Conservation (phyloP, 202 grass and related monocot genomes). For the Setaria viridis region DNA sequence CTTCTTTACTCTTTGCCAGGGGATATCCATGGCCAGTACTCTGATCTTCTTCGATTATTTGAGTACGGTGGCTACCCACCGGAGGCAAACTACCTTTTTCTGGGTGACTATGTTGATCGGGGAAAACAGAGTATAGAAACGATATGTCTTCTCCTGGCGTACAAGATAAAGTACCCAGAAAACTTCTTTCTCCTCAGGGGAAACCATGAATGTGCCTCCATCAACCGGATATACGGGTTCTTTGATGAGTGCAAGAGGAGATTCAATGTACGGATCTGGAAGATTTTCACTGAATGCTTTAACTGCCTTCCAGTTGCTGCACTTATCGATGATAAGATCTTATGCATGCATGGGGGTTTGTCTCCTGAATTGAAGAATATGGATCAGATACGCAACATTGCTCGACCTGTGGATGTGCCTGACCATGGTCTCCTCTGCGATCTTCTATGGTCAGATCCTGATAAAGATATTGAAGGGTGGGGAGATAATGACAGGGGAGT, state of each 20-base stretch:
- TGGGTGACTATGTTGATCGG: conserved; percentile 89
- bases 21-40: conserved; percentile 92
- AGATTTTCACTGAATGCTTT: conserved; percentile 92
- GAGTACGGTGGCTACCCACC: conserved; percentile 89
- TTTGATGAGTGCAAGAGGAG: conserved; percentile 96
- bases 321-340: conserved; percentile 91
- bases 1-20: conserved; percentile 54
- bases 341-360: conserved; percentile 97
- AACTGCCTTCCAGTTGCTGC: conserved; percentile 94
- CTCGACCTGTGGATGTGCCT: conserved; percentile 81
- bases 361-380: conserved; percentile 86
- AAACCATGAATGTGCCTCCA: conserved; percentile 95
- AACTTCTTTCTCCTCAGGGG: conserved; percentile 88
- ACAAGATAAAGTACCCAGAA: conserved; percentile 78
- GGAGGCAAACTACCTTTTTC: conserved; percentile 85
- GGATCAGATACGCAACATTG: conserved; percentile 87
- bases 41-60: conserved; percentile 93
- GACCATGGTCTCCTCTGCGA: conserved; percentile 90
- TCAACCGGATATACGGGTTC: conserved; percentile 93
- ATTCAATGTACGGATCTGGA: conserved; percentile 89
- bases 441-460: conserved; percentile 92
- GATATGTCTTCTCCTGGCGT: conserved; percentile 85
- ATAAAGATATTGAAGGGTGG: conserved; percentile 90
- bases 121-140: conserved; percentile 94
- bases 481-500: conserved; percentile 95